Conservation (phyloP, 2,329 filamentous ascomycete species). For the Sporothrix humicola region DNA sequence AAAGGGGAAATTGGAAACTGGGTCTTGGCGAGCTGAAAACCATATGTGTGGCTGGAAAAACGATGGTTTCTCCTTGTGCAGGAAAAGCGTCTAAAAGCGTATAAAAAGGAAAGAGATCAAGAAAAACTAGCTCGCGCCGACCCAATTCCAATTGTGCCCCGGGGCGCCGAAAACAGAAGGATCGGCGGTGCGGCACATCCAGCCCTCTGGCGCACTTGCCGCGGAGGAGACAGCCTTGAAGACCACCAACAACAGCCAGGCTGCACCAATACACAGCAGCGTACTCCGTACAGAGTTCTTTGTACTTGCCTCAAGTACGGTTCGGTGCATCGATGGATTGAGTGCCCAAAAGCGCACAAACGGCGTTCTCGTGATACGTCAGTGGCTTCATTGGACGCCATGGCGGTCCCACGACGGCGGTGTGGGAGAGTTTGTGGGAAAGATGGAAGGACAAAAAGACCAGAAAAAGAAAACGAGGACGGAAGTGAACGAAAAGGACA, state of each 20-base stretch:
- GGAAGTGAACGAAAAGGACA: neutral
- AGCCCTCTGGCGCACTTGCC: neutral
- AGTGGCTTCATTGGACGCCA: conserved; percentile 5
- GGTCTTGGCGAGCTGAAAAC: conserved; percentile 22
- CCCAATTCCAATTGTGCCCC: conserved; percentile 9
- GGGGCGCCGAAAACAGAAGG: conserved; percentile 16
- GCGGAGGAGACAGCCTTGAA: neutral
- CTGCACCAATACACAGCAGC: neutral
- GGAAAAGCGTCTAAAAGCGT: neutral
- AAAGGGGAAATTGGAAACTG: neutral
- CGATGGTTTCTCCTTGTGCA: neutral
- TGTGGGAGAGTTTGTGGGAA: neutral
- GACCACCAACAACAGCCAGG: too few species aligned
- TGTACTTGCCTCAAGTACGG: neutral
- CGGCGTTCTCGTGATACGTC: conserved; percentile 15
- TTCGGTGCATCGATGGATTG: neutral
- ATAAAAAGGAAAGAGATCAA: neutral
- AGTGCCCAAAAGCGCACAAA: neutral
- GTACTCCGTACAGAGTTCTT: neutral
- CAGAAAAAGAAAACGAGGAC: neutral
- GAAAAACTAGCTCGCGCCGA: conserved; percentile 17
- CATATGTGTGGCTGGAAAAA: conserved; percentile 10
- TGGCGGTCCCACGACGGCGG: conserved; percentile 13
- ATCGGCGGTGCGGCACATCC: neutral
- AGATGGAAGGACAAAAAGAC: neutral